A percentile compares a stretch with the other conserved stretches of the same genome.
Conservation (phyloP, 2,329 filamentous ascomycete species). For the Plenodomus biglobosus region DNA sequence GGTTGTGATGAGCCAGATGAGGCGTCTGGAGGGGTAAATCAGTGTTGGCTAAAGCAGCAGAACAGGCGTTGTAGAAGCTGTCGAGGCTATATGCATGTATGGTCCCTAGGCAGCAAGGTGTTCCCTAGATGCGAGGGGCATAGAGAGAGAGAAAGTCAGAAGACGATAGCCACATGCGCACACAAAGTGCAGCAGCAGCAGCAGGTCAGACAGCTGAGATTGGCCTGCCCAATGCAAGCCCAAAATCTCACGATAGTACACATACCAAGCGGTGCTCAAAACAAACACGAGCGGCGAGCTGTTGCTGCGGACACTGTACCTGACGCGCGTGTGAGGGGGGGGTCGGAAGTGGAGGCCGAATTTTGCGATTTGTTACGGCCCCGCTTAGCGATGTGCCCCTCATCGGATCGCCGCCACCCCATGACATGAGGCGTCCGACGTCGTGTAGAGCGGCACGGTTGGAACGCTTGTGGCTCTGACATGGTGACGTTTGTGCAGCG, state of each 20-base stretch:
- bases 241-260: slow-evolving; percentile 4
- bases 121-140: not conserved
- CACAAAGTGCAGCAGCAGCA: slow-evolving; percentile 5
- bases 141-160: slow-evolving; percentile 2
- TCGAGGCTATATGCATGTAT: slow-evolving; percentile 11
- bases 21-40: not conserved
- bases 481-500: slow-evolving; percentile 32
- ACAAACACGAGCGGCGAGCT: slow-evolving; percentile 26
- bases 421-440: slow-evolving; percentile 26
- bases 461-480: slow-evolving; percentile 17
- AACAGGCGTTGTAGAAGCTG: not conserved
- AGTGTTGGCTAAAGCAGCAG: not conserved
- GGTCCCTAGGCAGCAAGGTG: no score
- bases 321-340: slow-evolving; percentile 8
- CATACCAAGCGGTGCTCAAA: slow-evolving; percentile 11
- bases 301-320: slow-evolving; percentile 14
- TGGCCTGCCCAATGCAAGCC: not conserved
- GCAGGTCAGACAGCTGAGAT: not conserved
- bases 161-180: slow-evolving; percentile 7
- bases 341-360: slow-evolving; percentile 16
- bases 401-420: slow-evolving; percentile 31
- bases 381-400: slow-evolving; percentile 16
- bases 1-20: not conserved
- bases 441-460: slow-evolving; percentile 16
- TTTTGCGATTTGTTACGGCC: slow-evolving; percentile 19